These are phyloP conservation scores for Strobilomyces echinocephalus DNA, from an alignment of 768 basidiomycete genomes.

Conservation along the genomic window DNA sequence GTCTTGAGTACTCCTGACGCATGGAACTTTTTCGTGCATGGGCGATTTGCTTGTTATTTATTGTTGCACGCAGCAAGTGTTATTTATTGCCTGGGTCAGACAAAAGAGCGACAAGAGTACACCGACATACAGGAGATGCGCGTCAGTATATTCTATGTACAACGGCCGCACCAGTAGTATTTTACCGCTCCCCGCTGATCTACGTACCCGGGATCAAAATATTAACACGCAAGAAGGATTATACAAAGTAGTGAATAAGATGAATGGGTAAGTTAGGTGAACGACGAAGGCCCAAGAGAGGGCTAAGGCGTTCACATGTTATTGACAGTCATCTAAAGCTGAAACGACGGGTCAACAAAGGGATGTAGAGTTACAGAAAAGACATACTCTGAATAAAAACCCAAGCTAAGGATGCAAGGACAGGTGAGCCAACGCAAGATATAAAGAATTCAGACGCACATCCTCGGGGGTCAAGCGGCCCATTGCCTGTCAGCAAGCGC, in stretches of 20 bases:
- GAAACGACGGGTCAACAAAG: neutral
- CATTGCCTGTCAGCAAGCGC: constrained; percentile 60
- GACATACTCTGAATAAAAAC: constrained; percentile 44
- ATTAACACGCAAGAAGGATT: neutral
- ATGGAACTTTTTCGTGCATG: no score
- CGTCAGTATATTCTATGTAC: no score
- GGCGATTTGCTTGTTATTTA: no score
- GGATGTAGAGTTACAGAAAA: neutral
- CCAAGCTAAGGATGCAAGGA: constrained; percentile 30
- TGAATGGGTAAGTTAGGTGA: neutral
- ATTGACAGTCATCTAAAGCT: constrained; percentile 16
- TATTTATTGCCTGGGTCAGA: no score
- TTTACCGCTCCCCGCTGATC: no score
- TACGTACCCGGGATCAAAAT: neutral
- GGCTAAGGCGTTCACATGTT: neutral
- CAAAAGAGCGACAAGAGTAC: no score
- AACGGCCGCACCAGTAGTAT: no score
- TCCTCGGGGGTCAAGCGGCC: constrained; percentile 88
- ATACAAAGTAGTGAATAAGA: neutral
- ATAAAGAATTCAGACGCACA: constrained; percentile 35
- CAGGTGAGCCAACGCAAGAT: constrained; percentile 4
- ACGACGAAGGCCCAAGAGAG: neutral
- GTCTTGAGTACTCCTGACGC: no score
- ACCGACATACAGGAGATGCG: no score
- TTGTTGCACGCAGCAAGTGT: no score